These are phyloP conservation scores for Trichosporon sp. DNA, from an alignment of 1,284 basidiomycete species.

Conservation along the genomic window DNA sequence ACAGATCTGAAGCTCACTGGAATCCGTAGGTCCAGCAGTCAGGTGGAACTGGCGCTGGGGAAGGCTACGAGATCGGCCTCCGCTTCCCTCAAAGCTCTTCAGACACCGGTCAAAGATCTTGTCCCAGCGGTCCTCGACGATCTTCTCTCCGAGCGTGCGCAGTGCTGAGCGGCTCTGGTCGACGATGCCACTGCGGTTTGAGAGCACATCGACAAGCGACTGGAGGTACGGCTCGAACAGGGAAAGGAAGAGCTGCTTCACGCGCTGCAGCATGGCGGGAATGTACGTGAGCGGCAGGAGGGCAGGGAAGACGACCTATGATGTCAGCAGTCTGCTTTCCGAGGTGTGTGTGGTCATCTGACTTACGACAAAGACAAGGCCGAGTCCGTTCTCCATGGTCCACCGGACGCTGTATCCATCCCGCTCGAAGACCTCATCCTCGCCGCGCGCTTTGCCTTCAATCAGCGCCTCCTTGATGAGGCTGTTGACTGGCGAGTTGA, in stretches of 20 bases:
- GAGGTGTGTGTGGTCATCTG: not conserved
- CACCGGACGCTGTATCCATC: conserved; percentile 90
- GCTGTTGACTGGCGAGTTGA: conserved; percentile 82
- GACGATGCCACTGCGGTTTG: conserved; percentile 58
- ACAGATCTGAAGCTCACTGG: conserved; percentile 29
- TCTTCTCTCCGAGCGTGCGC: conserved; percentile 38
- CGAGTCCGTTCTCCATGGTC: conserved; percentile 88
- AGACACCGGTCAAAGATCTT: conserved; percentile 53
- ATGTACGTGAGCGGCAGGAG: conserved; percentile 94
- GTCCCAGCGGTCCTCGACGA: conserved; percentile 51
- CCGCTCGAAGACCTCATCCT: conserved; percentile 79
- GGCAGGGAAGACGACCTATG: conserved; percentile 90
- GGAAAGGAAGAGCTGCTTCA: conserved; percentile 82
- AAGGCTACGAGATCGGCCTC: conserved; percentile 3
- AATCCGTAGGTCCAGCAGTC: conserved; percentile 38
- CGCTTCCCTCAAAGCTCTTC: conserved; percentile 39
- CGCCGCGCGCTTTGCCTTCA: conserved; percentile 62
- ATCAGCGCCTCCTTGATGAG: conserved; percentile 88
- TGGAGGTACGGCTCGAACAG: conserved; percentile 79
- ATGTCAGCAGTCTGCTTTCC: conserved; percentile 16
- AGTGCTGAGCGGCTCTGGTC: conserved; percentile 45
- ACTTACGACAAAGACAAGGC: conserved; percentile 89
- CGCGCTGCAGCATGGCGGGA: conserved; percentile 76
- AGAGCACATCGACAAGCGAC: conserved; percentile 77
- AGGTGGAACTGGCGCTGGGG: conserved; percentile 37